Conservation (phyloP, 2,329 filamentous ascomycete species). For the Bipolaris bicolor region DNA sequence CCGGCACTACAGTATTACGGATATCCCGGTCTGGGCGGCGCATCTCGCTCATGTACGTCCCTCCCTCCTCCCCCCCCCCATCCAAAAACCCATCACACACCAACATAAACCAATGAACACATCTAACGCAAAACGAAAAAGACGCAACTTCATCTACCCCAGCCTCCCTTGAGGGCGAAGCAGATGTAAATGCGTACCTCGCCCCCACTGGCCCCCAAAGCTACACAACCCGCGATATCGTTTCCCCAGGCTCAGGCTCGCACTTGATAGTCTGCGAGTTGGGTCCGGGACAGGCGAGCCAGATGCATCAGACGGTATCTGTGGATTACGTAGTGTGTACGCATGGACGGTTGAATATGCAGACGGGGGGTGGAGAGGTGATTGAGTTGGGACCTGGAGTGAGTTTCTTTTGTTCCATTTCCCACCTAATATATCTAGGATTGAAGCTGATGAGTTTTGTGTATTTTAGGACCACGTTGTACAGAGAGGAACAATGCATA, state of each 20-base stretch:
- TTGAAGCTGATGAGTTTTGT: neutral
- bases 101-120: too few relatives aligned
- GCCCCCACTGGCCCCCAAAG: neutral
- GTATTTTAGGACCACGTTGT: constrained; percentile 24
- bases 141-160: too few relatives aligned
- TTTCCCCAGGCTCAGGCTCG: neutral
- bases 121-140: too few relatives aligned
- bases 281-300: constrained; percentile 16
- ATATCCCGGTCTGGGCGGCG: neutral
- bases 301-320: constrained; percentile 26
- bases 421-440: neutral
- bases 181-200: neutral
- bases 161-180: neutral
- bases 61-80: too few relatives aligned
- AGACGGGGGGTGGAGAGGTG: constrained; percentile 17
- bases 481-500: constrained; percentile 33
- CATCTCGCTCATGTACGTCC: neutral
- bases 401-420: neutral
- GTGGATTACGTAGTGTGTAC: constrained; percentile 32
- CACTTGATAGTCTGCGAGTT: constrained; percentile 15
- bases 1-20: neutral
- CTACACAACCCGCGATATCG: neutral
- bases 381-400: neutral
- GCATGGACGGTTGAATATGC: constrained; percentile 23
- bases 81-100: neutral